Base-by-base conservation (phyloP, 75 land plant genomes). In the Sequoiadendron giganteum region DNA sequence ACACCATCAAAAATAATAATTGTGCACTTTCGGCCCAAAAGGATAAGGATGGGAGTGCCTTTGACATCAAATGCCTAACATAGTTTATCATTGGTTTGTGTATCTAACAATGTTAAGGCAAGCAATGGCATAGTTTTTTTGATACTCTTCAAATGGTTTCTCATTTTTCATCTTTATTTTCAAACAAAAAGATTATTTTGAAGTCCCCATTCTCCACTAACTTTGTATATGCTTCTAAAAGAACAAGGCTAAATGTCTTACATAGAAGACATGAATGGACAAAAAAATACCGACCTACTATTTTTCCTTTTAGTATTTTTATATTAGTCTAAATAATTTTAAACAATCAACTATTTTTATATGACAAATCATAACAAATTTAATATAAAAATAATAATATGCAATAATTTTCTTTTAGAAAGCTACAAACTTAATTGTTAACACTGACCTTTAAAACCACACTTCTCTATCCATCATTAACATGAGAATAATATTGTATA, bases 281-380 rank as follows among this genome's bases (percentile, higher is more conserved):
- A n/a, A 10, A 86, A 80, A 96, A 96, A 78, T 92, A 93, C 34
- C 94, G 81, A 14, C 89, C 92, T 8, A 96, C 91, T 3, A 65
- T 86, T 83, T 92, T 93, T 43, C 96, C 97, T 87, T 92, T 92
- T 15, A 96, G 92, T 18, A 92, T 45, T 13, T 48, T 39, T 5
- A 88, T 58, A 48, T 88, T 88, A 30, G 85, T 88, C 87, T 85
- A 19, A 16, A 85, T 1, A 75, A 1, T 11, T 56, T 15, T 0
- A 36, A 36, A 40, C 42, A 40, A 40, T 2, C 42, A 40, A 40
- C 42, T 40, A 40, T 40, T 40, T 40, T 2, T 40, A 2, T 1
- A 40, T 40, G 42, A 40, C 2, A 40, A 40, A 40, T 40, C 2
- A 40, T n/a, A n/a, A n/a, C n/a, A n/a, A n/a, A n/a, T n/a, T n/a